Evolutionary conservation across 179 eudicot genomes (phyloP).

Genomic region (Carnegiea gigantea): DNA sequence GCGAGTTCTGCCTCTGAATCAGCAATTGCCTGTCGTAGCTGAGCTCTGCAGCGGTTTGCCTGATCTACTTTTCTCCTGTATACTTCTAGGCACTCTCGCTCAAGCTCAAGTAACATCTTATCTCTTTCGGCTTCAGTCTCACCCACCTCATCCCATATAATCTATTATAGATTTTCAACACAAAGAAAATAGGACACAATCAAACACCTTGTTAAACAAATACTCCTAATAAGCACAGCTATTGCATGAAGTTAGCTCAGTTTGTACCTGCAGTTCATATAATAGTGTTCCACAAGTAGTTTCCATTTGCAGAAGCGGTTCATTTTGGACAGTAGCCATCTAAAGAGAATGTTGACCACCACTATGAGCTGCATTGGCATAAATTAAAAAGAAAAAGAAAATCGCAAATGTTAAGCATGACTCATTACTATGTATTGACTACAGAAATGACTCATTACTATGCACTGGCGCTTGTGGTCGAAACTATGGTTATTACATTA

Average conservation of each 20-base stretch:
- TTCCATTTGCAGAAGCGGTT: slow-evolving; percentile 69
- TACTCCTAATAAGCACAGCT: background rate
- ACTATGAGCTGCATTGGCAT: slow-evolving; percentile 13
- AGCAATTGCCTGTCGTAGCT: slow-evolving; percentile 89
- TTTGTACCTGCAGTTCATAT: slow-evolving; percentile 82
- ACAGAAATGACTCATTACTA: too few species aligned
- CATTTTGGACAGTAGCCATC: slow-evolving; percentile 52
- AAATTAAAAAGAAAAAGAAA: background rate
- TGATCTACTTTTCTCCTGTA: slow-evolving; percentile 90
- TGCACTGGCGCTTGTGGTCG: background rate
- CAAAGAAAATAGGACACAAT: background rate
- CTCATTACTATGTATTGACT: background rate
- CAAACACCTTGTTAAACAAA: slow-evolving; percentile 5
- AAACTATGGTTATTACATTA: background rate
- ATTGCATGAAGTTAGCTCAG: background rate
- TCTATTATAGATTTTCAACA: slow-evolving; percentile 33
- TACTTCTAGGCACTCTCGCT: slow-evolving; percentile 87
- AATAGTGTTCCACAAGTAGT: slow-evolving; percentile 87
- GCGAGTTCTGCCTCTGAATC: slow-evolving; percentile 98
- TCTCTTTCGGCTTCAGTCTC: slow-evolving; percentile 79
- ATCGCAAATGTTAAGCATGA: slow-evolving; percentile 6
- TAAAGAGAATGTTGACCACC: background rate
- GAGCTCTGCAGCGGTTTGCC: slow-evolving; percentile 87
- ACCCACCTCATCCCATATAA: slow-evolving; percentile 98
- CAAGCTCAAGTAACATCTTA: slow-evolving; percentile 82